These are phyloP conservation scores for Oryza brachyantha DNA, from an alignment of 176 grass and related monocot species.

Conservation along the genomic window DNA sequence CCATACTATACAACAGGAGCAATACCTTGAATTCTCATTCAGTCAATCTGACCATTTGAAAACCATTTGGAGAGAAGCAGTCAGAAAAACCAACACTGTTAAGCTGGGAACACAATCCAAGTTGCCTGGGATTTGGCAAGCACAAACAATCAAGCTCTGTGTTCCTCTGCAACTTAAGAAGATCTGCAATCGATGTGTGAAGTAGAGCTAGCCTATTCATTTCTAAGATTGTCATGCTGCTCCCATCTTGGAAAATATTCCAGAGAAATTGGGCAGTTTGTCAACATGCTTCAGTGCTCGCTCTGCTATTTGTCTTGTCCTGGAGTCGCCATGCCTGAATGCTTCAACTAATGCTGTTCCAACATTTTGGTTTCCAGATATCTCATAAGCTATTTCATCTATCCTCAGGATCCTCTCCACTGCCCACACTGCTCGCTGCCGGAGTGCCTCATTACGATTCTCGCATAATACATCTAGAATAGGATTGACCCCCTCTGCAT, in stretches of 20 bases:
- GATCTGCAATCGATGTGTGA: slow-evolving; percentile 28
- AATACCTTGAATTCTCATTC: slow-evolving; percentile 33
- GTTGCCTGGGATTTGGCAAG: background rate
- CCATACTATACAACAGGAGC: slow-evolving; percentile 36
- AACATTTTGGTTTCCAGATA: slow-evolving; percentile 93
- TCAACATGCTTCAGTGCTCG: slow-evolving; percentile 92
- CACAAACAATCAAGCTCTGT: background rate
- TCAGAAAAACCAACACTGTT: background rate
- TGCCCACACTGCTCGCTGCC: slow-evolving; percentile 77
- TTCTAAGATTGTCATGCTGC: slow-evolving; percentile 35
- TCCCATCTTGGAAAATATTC: slow-evolving; percentile 83
- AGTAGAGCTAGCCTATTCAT: slow-evolving; percentile 35
- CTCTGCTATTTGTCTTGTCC: slow-evolving; percentile 91
- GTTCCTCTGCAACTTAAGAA: slow-evolving; percentile 5
- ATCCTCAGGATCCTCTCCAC: slow-evolving; percentile 88
- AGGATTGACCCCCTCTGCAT: slow-evolving; percentile 68
- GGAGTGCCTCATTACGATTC: slow-evolving; percentile 55
- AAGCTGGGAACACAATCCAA: slow-evolving; percentile 1
- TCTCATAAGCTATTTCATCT: slow-evolving; percentile 72
- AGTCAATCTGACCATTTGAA: slow-evolving; percentile 1
- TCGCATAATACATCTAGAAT: slow-evolving; percentile 77
- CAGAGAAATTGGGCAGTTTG: slow-evolving; percentile 96
- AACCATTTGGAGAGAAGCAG: background rate
- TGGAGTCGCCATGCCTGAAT: slow-evolving; percentile 83
- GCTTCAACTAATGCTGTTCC: slow-evolving; percentile 85